phyloP scores from a whole-genome alignment of 805 yeast genomes.

The Candida dendrica region DNA sequence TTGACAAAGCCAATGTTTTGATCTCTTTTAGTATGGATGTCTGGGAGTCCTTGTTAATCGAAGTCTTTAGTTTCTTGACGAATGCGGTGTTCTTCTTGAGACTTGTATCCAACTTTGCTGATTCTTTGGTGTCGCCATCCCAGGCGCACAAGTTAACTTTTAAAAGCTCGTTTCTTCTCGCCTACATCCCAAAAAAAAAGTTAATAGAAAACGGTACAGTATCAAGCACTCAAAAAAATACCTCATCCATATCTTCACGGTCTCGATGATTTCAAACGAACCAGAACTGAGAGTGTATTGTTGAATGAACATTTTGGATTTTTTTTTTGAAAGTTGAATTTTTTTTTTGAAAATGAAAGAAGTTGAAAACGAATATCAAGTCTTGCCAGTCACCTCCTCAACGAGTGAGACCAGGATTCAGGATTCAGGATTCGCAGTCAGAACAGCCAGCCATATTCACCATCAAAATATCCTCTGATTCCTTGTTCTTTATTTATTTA shows the following conservation, averaged over 20 bases:
- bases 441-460: too few species aligned
- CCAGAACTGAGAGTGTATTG: not conserved
- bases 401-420: too few species aligned
- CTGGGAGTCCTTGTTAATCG: constrained; percentile 46
- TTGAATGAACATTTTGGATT: not conserved
- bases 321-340: not conserved
- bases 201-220: not conserved
- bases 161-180: constrained; percentile 6
- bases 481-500: not conserved
- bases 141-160: constrained; percentile 13
- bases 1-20: constrained; percentile 54
- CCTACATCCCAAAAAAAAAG: not conserved
- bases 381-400: too few species aligned
- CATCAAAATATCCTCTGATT: too few species aligned
- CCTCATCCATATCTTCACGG: constrained; percentile 52
- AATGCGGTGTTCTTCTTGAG: constrained; percentile 78
- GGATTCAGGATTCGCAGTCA: too few species aligned
- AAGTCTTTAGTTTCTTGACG: constrained; percentile 57
- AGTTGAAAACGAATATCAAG: too few species aligned
- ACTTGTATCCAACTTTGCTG: constrained; percentile 52
- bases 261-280: too few species aligned
- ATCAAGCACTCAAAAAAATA: constrained; percentile 37
- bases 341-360: too few species aligned
- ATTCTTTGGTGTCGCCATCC: constrained; percentile 10
- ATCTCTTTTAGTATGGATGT: constrained; percentile 52